These are phyloP conservation scores for Corchorus olitorius DNA, from an alignment of 345 rosid genomes.

Conservation along the genomic window DNA sequence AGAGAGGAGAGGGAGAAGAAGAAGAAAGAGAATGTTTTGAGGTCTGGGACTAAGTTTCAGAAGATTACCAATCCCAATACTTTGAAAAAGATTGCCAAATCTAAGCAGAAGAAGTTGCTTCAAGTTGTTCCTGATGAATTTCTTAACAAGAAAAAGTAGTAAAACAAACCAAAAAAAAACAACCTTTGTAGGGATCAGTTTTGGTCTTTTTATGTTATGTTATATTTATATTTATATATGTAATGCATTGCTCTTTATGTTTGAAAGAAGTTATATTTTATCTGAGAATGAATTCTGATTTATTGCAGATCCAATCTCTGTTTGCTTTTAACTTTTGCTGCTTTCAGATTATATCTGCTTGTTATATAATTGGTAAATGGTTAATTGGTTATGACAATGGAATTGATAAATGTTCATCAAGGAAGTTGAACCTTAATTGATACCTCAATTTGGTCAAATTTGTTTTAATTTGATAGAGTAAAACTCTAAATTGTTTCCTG, in stretches of 20 bases:
- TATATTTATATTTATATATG: neutral
- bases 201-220: neutral
- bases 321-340: neutral
- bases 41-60: conserved; percentile 82
- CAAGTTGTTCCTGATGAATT: conserved; percentile 72
- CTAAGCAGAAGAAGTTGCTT: conserved; percentile 78
- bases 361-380: no score
- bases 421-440: no score
- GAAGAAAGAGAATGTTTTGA: conserved; percentile 83
- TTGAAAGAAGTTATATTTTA: neutral
- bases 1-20: conserved; percentile 85
- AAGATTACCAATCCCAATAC: conserved; percentile 81
- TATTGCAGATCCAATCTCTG: neutral
- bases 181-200: neutral
- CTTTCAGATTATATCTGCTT: no score
- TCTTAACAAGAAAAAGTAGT: conserved; percentile 31
- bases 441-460: no score
- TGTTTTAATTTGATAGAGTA: neutral
- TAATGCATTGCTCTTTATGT: neutral
- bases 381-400: no score
- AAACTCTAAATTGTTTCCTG: no score
- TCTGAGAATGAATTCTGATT: neutral
- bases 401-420: no score
- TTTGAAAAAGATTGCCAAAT: conserved; percentile 73
- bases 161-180: neutral